These are phyloP conservation scores for Pyrus communis DNA, from an alignment of 306 rosid genomes.

Conservation along the genomic window DNA sequence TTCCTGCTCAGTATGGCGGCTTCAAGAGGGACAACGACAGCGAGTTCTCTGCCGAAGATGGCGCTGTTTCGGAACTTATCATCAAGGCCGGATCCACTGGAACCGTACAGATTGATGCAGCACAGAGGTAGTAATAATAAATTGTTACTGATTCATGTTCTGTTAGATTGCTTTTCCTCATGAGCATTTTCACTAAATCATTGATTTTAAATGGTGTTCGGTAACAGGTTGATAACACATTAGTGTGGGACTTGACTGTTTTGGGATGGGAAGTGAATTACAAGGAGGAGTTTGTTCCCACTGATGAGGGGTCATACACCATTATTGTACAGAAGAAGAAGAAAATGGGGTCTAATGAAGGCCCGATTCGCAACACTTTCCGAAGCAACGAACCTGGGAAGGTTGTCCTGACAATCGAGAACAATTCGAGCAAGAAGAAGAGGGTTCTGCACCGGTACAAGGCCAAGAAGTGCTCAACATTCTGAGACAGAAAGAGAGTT, in stretches of 20 bases:
- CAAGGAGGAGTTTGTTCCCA: conserved; percentile 36
- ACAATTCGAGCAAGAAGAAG: conserved; percentile 35
- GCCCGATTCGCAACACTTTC: conserved; percentile 32
- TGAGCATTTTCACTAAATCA: neutral
- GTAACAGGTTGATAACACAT: conserved; percentile 9
- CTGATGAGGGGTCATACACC: conserved; percentile 37
- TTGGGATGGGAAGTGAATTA: conserved; percentile 43
- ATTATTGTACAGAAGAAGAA: conserved; percentile 38
- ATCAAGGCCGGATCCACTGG: conserved; percentile 27
- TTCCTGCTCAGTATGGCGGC: conserved; percentile 41
- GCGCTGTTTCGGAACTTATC: conserved; percentile 25
- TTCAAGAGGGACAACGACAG: conserved; percentile 32
- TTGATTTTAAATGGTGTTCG: neutral
- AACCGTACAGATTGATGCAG: conserved; percentile 27
- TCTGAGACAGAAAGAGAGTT: neutral
- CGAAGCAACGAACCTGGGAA: conserved; percentile 35
- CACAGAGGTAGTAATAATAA: conserved; percentile 23
- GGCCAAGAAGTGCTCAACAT: conserved; percentile 28
- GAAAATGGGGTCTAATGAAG: conserved; percentile 28
- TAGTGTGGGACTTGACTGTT: conserved; percentile 32
- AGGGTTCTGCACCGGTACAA: conserved; percentile 31
- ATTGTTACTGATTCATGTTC: neutral
- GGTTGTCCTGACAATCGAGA: conserved; percentile 29
- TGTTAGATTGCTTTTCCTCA: neutral
- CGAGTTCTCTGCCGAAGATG: conserved; percentile 23